phyloP scores from a whole-genome alignment of 2,329 filamentous ascomycete species.

The Metarhizium guizhouense region DNA sequence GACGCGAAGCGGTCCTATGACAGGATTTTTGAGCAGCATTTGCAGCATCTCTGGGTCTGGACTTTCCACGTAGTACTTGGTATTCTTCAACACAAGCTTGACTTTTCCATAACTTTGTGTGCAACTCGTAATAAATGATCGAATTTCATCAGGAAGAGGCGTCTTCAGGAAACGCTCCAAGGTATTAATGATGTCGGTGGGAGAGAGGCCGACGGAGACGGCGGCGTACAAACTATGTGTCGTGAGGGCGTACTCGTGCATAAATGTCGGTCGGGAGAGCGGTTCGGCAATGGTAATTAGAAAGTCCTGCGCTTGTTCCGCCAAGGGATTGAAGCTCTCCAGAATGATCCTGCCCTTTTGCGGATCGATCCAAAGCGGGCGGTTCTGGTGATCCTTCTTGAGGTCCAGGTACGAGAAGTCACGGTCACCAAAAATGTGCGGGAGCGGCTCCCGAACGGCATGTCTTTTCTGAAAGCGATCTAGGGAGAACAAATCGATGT shows the following conservation, averaged over 20 bases:
- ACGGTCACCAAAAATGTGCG: constrained; percentile 37
- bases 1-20: constrained; percentile 71
- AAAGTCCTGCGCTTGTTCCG: constrained; percentile 84
- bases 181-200: constrained; percentile 81
- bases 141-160: constrained; percentile 70
- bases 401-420: constrained; percentile 78
- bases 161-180: constrained; percentile 86
- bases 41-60: constrained; percentile 81
- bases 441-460: constrained; percentile 33
- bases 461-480: constrained; percentile 40
- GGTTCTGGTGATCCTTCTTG: constrained; percentile 81
- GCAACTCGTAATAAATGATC: constrained; percentile 67
- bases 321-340: constrained; percentile 86
- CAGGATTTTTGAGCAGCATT: constrained; percentile 72
- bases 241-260: constrained; percentile 91
- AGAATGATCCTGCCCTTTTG: constrained; percentile 79
- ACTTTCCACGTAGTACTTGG: constrained; percentile 89
- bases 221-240: constrained; percentile 92
- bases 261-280: constrained; percentile 75
- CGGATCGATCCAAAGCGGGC: constrained; percentile 91
- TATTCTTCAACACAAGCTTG: constrained; percentile 89
- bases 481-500: constrained; percentile 51
- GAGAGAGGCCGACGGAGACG: constrained; percentile 85
- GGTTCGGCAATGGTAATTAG: constrained; percentile 94
- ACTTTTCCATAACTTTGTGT: constrained; percentile 93